These are phyloP conservation scores for Hypoxylon sp. DNA, from an alignment of 2,329 filamentous ascomycete genomes.

Conservation along the genomic window DNA sequence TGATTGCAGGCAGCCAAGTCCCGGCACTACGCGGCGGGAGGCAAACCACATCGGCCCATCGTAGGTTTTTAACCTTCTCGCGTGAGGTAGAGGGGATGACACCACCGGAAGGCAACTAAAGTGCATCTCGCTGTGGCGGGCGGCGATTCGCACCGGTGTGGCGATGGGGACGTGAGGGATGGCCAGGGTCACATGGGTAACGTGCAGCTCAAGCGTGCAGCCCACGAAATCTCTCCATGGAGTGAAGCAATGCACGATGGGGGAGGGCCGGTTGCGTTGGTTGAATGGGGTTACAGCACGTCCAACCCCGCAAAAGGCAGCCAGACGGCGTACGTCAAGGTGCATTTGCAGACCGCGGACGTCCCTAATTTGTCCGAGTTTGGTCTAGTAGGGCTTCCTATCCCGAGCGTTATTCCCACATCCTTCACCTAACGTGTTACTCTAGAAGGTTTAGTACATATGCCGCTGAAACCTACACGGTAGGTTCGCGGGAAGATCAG, in stretches of 20 bases:
- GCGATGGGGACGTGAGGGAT: constrained; percentile 29
- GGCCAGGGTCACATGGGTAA: constrained; percentile 41
- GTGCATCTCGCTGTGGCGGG: constrained; percentile 30
- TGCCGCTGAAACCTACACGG: constrained; percentile 17
- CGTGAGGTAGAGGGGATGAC: constrained; percentile 16
- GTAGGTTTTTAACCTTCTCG: constrained; percentile 11
- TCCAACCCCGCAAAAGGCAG: constrained; percentile 40
- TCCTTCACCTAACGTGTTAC: constrained; percentile 28
- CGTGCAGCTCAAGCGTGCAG: constrained; percentile 33
- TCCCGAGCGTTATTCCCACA: constrained; percentile 21
- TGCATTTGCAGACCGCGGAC: constrained; percentile 36
- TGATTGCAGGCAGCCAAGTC: constrained; percentile 10
- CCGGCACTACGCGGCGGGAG: constrained; percentile 32
- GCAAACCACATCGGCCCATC: constrained; percentile 24
- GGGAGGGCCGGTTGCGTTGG: constrained; percentile 21
- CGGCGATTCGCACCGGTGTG: constrained; percentile 42
- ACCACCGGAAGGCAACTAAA: constrained; percentile 28
- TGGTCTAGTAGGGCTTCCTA: constrained; percentile 31
- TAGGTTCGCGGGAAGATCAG: constrained; percentile 21
- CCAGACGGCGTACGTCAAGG: constrained; percentile 40
- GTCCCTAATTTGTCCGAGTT: constrained; percentile 19
- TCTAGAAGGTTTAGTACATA: constrained; percentile 12
- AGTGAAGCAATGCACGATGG: constrained; percentile 34
- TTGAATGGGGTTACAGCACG: constrained; percentile 36
- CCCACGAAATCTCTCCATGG: constrained; percentile 18